phyloP scores from a whole-genome alignment of 805 yeast species.

The Saccharomycopsis selenospora region DNA sequence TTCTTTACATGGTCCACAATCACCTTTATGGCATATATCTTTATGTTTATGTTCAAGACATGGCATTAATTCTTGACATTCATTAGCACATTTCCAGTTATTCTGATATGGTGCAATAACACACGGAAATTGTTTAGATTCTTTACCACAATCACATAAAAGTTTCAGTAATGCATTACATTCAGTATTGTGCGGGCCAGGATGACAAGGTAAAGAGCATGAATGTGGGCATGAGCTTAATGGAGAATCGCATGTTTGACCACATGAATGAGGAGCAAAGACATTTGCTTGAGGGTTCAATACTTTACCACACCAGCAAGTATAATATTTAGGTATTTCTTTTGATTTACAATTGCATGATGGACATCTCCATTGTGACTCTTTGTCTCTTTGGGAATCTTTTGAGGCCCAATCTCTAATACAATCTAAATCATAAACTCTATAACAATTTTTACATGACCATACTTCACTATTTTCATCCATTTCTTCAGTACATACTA shows the following conservation, averaged over 20 bases:
- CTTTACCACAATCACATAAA: constrained; percentile 69
- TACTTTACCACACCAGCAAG: constrained; percentile 87
- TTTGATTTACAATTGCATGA: constrained; percentile 49
- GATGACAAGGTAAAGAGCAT: constrained; percentile 74
- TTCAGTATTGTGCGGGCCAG: constrained; percentile 72
- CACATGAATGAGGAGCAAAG: constrained; percentile 78
- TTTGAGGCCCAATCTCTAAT: constrained; percentile 79
- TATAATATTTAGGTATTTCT: constrained; percentile 47
- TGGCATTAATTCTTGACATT: constrained; percentile 58
- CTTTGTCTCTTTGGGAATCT: constrained; percentile 56
- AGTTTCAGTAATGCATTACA: constrained; percentile 72
- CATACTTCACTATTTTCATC: constrained; percentile 61
- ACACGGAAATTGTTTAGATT: constrained; percentile 62
- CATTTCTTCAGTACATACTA: constrained; percentile 83
- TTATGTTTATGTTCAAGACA: constrained; percentile 66
- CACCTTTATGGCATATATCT: constrained; percentile 65
- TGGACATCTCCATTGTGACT: constrained; percentile 74
- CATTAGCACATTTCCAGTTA: constrained; percentile 62
- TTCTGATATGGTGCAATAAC: constrained; percentile 55
- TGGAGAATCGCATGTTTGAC: constrained; percentile 64
- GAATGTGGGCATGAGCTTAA: constrained; percentile 59
- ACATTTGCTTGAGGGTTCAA: constrained; percentile 55
- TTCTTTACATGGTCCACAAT: constrained; percentile 69
- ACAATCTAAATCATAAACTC: constrained; percentile 84
- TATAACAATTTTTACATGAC: constrained; percentile 69